Conservation (phyloP, 192 early-diverging fungal genomes). For the Cetraspora pellucida region DNA sequence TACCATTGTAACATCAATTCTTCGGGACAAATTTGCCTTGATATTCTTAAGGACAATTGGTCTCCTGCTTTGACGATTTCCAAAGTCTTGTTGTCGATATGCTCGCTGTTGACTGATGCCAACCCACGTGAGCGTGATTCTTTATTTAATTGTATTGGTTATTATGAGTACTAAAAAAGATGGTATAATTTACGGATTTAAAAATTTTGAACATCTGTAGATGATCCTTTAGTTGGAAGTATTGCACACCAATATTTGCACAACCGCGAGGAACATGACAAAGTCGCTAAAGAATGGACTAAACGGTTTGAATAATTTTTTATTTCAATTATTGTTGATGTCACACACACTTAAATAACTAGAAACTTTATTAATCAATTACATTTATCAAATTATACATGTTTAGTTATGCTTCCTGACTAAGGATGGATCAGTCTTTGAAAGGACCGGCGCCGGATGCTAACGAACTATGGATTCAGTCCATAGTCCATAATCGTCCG, state of each 20-base stretch:
- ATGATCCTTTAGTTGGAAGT: slow-evolving; percentile 88
- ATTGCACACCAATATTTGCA: slow-evolving; percentile 89
- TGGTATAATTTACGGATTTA: background rate
- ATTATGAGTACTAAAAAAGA: no score
- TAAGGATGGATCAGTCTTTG: no score
- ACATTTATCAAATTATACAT: no score
- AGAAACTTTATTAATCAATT: no score
- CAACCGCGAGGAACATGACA: slow-evolving; percentile 86
- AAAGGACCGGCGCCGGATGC: no score
- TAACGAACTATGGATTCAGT: no score
- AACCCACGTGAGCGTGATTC: slow-evolving; percentile 75
- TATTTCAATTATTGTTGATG: no score
- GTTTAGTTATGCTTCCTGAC: no score
- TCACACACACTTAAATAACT: no score
- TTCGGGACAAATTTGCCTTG: slow-evolving; percentile 89
- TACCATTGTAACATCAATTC: slow-evolving; percentile 98
- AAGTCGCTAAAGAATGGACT: slow-evolving; percentile 90
- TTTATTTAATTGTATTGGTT: background rate
- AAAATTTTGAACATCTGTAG: slow-evolving; percentile 40
- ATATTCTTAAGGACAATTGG: slow-evolving; percentile 98
- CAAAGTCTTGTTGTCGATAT: slow-evolving; percentile 94
- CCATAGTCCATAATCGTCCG: no score
- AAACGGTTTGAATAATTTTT: slow-evolving; percentile 62
- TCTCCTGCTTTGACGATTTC: slow-evolving; percentile 93
- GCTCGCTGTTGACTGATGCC: slow-evolving; percentile 90